Evolutionary conservation across 2,329 filamentous ascomycete species (phyloP).

Genomic region (Cryphonectria radicalis): DNA sequence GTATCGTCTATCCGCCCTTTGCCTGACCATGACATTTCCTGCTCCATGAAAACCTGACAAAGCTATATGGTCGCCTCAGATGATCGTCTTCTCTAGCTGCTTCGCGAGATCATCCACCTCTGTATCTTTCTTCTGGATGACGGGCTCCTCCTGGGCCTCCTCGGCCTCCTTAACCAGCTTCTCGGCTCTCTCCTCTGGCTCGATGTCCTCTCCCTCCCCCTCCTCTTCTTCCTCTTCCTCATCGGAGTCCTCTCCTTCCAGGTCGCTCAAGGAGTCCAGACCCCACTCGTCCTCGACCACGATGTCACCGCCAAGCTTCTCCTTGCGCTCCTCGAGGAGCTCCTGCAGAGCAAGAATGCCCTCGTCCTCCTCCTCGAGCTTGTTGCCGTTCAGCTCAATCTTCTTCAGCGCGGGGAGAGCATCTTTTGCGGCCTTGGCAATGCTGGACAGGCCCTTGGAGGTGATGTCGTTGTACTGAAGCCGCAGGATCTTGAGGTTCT

Average conservation of each 20-base stretch:
- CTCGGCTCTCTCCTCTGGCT: slow-evolving; percentile 68
- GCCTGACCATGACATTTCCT: slow-evolving; percentile 27
- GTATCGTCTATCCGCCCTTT: slow-evolving; percentile 31
- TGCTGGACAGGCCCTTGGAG: slow-evolving; percentile 69
- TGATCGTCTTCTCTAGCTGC: slow-evolving; percentile 71
- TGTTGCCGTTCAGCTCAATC: slow-evolving; percentile 95
- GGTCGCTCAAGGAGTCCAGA: slow-evolving; percentile 82
- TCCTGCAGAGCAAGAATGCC: slow-evolving; percentile 70
- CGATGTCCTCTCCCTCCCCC: slow-evolving; percentile 62
- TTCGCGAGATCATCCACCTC: slow-evolving; percentile 82
- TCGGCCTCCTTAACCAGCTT: slow-evolving; percentile 72
- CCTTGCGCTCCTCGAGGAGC: slow-evolving; percentile 77
- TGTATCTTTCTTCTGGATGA: slow-evolving; percentile 71
- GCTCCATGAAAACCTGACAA: slow-evolving; percentile 24
- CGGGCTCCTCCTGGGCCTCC: slow-evolving; percentile 73
- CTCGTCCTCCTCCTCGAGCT: slow-evolving; percentile 84
- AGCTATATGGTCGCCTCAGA: slow-evolving; percentile 40
- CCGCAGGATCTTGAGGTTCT: slow-evolving; percentile 77
- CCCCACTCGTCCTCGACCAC: slow-evolving; percentile 82
- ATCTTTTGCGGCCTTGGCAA: slow-evolving; percentile 70
- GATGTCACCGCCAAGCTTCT: slow-evolving; percentile 67
- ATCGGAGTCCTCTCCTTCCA: slow-evolving; percentile 77
- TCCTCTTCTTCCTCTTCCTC: slow-evolving; percentile 71
- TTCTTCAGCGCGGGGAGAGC: slow-evolving; percentile 77
- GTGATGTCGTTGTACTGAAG: slow-evolving; percentile 96